Evolutionary conservation across 2,329 filamentous ascomycete species (phyloP).

Genomic region (Aureobasidium pullulans): DNA sequence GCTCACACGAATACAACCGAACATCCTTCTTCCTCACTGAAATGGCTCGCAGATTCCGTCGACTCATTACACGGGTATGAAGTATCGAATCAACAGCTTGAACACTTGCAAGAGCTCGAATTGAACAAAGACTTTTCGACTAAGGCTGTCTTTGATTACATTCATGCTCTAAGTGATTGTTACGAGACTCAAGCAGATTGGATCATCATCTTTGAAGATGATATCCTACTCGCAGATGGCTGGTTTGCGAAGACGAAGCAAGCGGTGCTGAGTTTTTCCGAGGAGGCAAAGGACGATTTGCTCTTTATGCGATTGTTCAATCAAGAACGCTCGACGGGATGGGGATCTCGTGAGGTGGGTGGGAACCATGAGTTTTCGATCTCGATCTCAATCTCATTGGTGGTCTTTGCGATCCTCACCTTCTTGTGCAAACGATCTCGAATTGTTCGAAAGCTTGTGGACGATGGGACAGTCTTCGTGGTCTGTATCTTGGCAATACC

Average conservation of each 20-base stretch:
- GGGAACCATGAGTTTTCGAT: slow-evolving; percentile 4
- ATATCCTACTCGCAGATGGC: slow-evolving; percentile 31
- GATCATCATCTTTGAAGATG: slow-evolving; percentile 32
- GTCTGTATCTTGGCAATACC: slow-evolving; percentile 15
- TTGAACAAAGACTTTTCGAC: neutral
- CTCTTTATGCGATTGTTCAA: slow-evolving; percentile 30
- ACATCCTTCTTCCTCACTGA: too few species aligned
- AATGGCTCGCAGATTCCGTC: too few species aligned
- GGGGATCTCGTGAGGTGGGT: slow-evolving; percentile 16
- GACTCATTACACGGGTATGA: neutral
- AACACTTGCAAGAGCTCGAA: neutral
- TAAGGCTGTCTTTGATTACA: slow-evolving; percentile 21
- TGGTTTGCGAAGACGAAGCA: slow-evolving; percentile 27
- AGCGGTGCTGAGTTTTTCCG: too few species aligned
- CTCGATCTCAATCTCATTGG: neutral
- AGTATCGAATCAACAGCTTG: neutral
- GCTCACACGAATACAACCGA: too few species aligned
- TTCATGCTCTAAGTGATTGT: slow-evolving; percentile 25
- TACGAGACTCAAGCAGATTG: slow-evolving; percentile 24
- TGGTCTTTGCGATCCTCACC: neutral
- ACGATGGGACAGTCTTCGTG: neutral
- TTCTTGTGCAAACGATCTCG: neutral
- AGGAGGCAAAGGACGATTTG: slow-evolving; percentile 1
- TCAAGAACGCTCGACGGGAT: slow-evolving; percentile 26
- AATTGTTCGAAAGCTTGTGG: neutral